Percentiles rank a stretch among this genome's conserved stretches.
phyloP scores from a whole-genome alignment of 2,329 filamentous ascomycete species.

The Cordyceps pruinosa region DNA sequence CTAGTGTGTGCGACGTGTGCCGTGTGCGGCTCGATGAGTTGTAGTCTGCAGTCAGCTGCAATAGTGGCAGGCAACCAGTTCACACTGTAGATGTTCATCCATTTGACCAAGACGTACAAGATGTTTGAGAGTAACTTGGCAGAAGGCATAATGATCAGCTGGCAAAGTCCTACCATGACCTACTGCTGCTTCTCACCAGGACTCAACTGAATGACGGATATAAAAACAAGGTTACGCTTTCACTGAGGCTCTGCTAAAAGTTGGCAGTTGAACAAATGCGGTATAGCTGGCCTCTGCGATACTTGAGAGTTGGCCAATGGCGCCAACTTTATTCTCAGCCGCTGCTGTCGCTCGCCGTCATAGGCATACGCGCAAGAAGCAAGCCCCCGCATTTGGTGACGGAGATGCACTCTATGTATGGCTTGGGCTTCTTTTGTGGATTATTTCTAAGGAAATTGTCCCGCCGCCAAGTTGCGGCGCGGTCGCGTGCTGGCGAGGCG shows the following conservation, averaged over 20 bases:
- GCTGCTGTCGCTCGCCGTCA: neutral
- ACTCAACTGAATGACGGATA: neutral
- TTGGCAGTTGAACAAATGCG: neutral
- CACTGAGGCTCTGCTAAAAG: neutral
- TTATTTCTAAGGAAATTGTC: neutral
- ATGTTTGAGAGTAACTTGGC: too few species aligned
- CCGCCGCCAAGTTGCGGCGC: neutral
- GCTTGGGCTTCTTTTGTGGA: neutral
- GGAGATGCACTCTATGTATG: neutral
- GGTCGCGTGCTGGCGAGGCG: neutral
- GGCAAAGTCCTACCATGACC: too few species aligned
- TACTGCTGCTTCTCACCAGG: neutral
- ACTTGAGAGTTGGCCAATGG: neutral
- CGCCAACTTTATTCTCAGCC: constrained; percentile 3
- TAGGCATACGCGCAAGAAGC: neutral
- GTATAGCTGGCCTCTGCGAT: neutral
- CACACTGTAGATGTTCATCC: too few species aligned
- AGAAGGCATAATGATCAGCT: too few species aligned
- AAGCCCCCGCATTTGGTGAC: neutral
- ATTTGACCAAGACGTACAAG: too few species aligned
- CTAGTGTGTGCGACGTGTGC: too few species aligned
- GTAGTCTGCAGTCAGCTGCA: too few species aligned
- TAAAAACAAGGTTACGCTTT: neutral
- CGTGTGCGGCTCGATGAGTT: too few species aligned
- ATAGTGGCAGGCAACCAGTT: too few species aligned